Conservation (phyloP, 352 stramenopile genomes). For the Phytophthora macrochlamydospora region DNA sequence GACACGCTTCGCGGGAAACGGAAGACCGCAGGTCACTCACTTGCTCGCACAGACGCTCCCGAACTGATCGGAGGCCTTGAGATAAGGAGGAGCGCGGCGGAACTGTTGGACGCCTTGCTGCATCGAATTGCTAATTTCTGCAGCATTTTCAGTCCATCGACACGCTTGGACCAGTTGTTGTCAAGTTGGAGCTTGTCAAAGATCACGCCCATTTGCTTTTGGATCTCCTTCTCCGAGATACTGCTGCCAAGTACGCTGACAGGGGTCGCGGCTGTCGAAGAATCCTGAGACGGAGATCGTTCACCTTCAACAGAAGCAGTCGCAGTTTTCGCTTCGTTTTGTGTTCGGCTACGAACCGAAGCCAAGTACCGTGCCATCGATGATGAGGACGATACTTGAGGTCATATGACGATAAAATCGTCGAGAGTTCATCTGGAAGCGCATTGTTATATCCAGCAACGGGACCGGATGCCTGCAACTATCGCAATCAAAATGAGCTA, state of each 20-base stretch:
- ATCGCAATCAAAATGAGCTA: no score
- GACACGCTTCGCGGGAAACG: constrained; percentile 75
- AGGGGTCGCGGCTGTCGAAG: constrained; percentile 16
- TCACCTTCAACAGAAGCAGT: constrained; percentile 19
- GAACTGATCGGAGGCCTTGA: constrained; percentile 53
- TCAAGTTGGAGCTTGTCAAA: constrained; percentile 61
- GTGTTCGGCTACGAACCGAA: constrained; percentile 49
- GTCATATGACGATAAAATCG: constrained; percentile 56
- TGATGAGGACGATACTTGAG: constrained; percentile 49
- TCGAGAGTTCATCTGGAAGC: constrained; percentile 36
- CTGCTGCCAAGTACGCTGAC: constrained; percentile 14
- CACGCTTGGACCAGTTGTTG: constrained; percentile 83
- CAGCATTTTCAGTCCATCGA: constrained; percentile 67
- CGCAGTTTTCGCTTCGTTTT: constrained; percentile 41
- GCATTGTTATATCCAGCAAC: neutral
- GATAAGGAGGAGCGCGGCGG: constrained; percentile 33
- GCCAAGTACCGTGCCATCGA: constrained; percentile 62
- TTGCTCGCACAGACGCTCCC: constrained; percentile 73
- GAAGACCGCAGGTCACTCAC: constrained; percentile 81
- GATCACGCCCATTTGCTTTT: constrained; percentile 59
- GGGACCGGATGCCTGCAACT: constrained; percentile 3
- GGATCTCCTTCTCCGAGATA: constrained; percentile 65
- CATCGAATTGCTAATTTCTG: constrained; percentile 62
- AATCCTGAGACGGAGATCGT: constrained; percentile 51
- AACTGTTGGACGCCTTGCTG: constrained; percentile 35